These are phyloP conservation scores for Diaporthe helianthi DNA, from an alignment of 2,329 filamentous ascomycete genomes.

Conservation along the genomic window DNA sequence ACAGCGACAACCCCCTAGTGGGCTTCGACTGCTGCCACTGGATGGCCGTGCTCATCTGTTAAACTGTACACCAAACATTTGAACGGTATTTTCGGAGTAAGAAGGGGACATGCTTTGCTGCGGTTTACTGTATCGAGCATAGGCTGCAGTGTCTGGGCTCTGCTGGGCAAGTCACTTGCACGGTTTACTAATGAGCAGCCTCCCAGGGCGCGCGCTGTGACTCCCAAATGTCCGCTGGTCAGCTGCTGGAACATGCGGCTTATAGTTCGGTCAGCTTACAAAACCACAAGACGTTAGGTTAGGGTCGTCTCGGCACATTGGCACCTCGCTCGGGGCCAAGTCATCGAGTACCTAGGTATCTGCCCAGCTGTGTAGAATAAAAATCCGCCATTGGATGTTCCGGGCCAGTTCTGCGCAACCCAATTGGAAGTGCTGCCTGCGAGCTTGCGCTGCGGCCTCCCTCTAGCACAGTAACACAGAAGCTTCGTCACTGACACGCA, in stretches of 20 bases:
- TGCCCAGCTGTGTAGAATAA: not conserved
- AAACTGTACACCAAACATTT: not conserved
- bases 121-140: not conserved
- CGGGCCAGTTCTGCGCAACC: not conserved
- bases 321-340: not conserved
- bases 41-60: not conserved
- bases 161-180: not conserved
- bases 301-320: conserved; percentile 15
- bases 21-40: not conserved
- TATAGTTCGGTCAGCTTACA: conserved; percentile 13
- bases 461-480: conserved; percentile 1
- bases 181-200: not conserved
- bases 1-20: not conserved
- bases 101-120: not conserved
- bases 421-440: not conserved
- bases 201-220: not conserved
- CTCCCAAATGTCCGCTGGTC: not conserved
- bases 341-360: not conserved
- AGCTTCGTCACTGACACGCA: conserved; percentile 11
- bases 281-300: conserved; percentile 4
- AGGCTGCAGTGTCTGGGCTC: conserved; percentile 13
- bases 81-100: no score
- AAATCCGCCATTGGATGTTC: conserved; percentile 2
- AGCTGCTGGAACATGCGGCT: no score
- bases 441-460: not conserved